Base-by-base conservation (phyloP, 2,329 filamentous ascomycete genomes). In the Apiospora phragmitis region DNA sequence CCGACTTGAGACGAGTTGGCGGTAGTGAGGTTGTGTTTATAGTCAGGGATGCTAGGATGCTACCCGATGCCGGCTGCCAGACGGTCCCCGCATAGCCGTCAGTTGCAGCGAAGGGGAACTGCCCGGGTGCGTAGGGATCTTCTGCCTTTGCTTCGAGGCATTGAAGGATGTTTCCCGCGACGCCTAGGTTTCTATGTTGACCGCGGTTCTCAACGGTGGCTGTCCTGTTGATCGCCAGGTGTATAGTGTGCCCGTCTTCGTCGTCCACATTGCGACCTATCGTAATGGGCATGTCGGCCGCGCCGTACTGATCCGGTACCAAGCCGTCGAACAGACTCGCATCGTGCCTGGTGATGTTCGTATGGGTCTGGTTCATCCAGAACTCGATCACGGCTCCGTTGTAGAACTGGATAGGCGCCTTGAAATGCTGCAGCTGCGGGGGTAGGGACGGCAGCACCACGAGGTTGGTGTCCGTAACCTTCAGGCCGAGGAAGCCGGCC, bases 381-480 rank as follows among this genome's bases (percentile, higher is more conserved):
- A 68, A 68, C 67, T 49, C 67, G 7, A 68, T 29, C 42, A 68
- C 67, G 9, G 67, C 67, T 29, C 67, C 67, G 11, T 68, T 68
- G 29, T 68, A 68, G 45, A 68, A 68, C 29, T 68, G 67, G 4
- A 68, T 49, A 0, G 67, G 67, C 9, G 67, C 7, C n/a, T 68
- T 68, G 67, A 68, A 68, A 24, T 68, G 67, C 26, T 38, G 45
- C 26, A 68, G 29, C 32, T 68, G 67, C 12, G 67, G 67, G 6
- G 67, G 67, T 18, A 68, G 21, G 8, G 67, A 68, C 4, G 67
- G 67, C 2, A 49, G 21, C 45, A 68, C 26, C 8, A 68, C 67
- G 3, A 68, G 67, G 11, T 68, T 49, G 67, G 45, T 51, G 8
- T 68, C 67, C 11, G 67, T 68, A 14, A 68, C 67, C 67, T 68